Conservation (phyloP, 2,329 filamentous ascomycete genomes). For the Fusarium avenaceum region DNA sequence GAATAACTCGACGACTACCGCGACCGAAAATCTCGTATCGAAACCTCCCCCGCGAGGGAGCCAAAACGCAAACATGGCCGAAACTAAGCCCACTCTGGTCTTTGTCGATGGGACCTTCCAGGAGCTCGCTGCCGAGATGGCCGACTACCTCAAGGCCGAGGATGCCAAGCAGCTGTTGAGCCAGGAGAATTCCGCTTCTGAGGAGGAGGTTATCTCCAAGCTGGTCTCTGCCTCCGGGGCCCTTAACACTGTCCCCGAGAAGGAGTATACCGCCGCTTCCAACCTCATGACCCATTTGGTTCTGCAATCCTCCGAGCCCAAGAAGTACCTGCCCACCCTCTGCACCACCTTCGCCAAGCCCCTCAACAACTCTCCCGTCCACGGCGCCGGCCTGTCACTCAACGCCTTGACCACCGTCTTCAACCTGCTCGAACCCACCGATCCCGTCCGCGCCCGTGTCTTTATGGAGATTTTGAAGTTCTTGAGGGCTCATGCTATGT, state of each 20-base stretch:
- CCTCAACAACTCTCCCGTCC: slow-evolving; percentile 85
- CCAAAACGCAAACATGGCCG: slow-evolving; percentile 46
- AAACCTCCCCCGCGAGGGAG: slow-evolving; percentile 37
- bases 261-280: slow-evolving; percentile 95
- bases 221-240: slow-evolving; percentile 83
- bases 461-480: slow-evolving; percentile 90
- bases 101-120: slow-evolving; percentile 93
- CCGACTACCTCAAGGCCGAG: slow-evolving; percentile 89
- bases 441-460: slow-evolving; percentile 88
- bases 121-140: slow-evolving; percentile 94
- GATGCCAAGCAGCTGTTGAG: slow-evolving; percentile 82
- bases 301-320: slow-evolving; percentile 84
- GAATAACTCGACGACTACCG: slow-evolving; percentile 29
- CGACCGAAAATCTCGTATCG: slow-evolving; percentile 41
- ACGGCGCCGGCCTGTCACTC: slow-evolving; percentile 87
- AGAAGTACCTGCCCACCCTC: slow-evolving; percentile 87
- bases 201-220: slow-evolving; percentile 91
- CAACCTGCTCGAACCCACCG: slow-evolving; percentile 85
- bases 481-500: slow-evolving; percentile 80
- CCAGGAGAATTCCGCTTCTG: slow-evolving; percentile 73
- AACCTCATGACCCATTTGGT: slow-evolving; percentile 97
- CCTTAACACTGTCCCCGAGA: slow-evolving; percentile 90
- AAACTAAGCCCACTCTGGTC: slow-evolving; percentile 68
- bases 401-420: slow-evolving; percentile 95
- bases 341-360: slow-evolving; percentile 92